Evolutionary conservation across 2,329 filamentous ascomycete species (phyloP), one percentile per base, ranked within the genome.

Genomic region (Tolypocladium sp.): DNA sequence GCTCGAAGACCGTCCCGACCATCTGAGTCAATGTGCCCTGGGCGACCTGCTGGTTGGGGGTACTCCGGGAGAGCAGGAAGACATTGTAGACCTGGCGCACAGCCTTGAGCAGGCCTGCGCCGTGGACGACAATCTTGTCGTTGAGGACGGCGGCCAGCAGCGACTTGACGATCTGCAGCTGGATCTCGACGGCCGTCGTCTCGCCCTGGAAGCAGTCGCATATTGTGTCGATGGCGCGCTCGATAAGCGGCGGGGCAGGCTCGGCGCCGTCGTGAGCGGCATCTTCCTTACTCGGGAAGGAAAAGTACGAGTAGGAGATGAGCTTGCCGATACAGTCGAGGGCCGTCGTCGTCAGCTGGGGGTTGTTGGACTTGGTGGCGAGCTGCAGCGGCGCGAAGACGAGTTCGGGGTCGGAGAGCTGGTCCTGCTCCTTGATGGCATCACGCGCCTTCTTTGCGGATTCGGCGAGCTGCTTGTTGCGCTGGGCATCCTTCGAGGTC

Each of bases 141-240:
- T 97, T 97, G 64, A 99, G 79, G 17, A 99, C 94, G 17, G 95
- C 95, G 17, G 94, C 92, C 61, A 99, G 79, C 61, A 99, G 80
- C 2, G 94, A 97, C 77, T 99, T 97, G 72, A 99, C 91, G 66
- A 99, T 99, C 76, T 99, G 94, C 67, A 97, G 84, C 74, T 99
- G 94, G 55, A 97, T 89, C 73, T 97, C 93, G 57, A 89, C 83
- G 4, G 91, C 87, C 0, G 95, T 99, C 1, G 90, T 90, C 76
- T 99, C 94, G 70, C 94, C 93, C 71, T 97, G 92, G 71, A 99
- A 99, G 73, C 94, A 99, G 71, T 97, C 93, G 80, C 94, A 99
- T 79, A 99, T 99, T 41, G 94, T 96, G 75, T 99, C 95, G 69
- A 99, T 99, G 60, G 95, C 94, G 64, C 93, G 85, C 76, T 99